These are phyloP conservation scores for Pythium chondricola DNA, from an alignment of 352 stramenopile species.

Conservation along the genomic window DNA sequence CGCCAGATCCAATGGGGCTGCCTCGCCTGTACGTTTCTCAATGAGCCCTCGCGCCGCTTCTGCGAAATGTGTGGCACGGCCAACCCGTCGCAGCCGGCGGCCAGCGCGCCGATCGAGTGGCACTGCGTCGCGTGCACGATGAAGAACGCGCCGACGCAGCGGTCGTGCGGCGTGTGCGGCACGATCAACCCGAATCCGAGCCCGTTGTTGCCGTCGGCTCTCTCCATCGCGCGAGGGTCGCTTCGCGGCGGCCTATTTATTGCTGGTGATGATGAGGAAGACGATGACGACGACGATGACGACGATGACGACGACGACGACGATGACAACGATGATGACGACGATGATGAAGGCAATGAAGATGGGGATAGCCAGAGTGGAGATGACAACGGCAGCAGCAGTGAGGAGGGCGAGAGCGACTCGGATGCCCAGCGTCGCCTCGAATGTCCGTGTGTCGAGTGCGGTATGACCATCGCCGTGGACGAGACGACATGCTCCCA, in stretches of 20 bases:
- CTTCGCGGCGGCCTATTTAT: slow-evolving; percentile 17
- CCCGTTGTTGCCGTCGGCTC: slow-evolving; percentile 12
- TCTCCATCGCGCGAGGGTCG: slow-evolving; percentile 34
- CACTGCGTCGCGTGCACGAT: slow-evolving; percentile 67
- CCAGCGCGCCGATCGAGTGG: slow-evolving; percentile 31
- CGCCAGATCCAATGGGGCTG: no score
- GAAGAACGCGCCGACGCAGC: slow-evolving; percentile 46
- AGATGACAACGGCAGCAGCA: slow-evolving; percentile 10
- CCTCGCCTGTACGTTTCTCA: slow-evolving; percentile 63
- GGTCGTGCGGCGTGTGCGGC: slow-evolving; percentile 48
- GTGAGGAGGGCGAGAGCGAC: slow-evolving; percentile 14
- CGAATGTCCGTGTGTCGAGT: slow-evolving; percentile 17
- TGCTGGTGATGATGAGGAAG: slow-evolving; percentile 13
- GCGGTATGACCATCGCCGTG: slow-evolving; percentile 16
- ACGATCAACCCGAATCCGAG: slow-evolving; percentile 67
- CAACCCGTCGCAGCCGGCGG: slow-evolving; percentile 31
- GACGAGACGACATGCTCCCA: slow-evolving; percentile 26
- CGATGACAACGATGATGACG: slow-evolving; percentile 26
- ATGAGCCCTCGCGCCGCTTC: slow-evolving; percentile 46
- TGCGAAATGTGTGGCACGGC: slow-evolving; percentile 74
- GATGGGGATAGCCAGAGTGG: slow-evolving; percentile 25
- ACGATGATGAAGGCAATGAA: slow-evolving; percentile 15
- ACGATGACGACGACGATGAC: slow-evolving; percentile 16
- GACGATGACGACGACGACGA: slow-evolving; percentile 20
- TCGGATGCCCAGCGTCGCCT: slow-evolving; percentile 2